Base-by-base conservation (phyloP, 164 flowering plant species). In the Aristolochia contorta region DNA sequence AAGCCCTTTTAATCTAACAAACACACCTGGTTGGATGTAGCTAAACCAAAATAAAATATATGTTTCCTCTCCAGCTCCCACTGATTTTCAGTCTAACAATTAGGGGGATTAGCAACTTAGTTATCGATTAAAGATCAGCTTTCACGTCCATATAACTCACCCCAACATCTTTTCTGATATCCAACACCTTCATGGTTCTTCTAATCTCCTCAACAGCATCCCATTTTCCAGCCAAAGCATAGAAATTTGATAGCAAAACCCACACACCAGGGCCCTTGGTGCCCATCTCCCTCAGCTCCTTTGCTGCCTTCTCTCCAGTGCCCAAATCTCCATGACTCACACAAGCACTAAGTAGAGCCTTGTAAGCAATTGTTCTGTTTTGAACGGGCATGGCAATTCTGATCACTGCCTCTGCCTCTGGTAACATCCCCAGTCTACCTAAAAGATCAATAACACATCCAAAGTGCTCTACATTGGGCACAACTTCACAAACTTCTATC, bases 341-440 rank as follows among this genome's bases (percentile, higher is more conserved):
- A 65, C 75, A 69, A 53, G 77, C 77, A 65, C 72, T 66, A 1
- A 77, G 66, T 21, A 74, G 61, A 56, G 70, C 65, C 45, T 71
- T 71, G 70, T 64, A 71, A 51, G 65, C 66, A 47, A 69, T 41
- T 18, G 65, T 50, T 48, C 58, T 74, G 27, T 69, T 65, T 53
- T 67, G 59, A 4, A 37, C 30, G 27, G 53, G 60, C 61, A 69
- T 60, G 18, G 33, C 24, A 16, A 19, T 21, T 64, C 43, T 52
- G 50, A 72, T 60, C 33, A 77, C 65, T 32, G 57, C 67, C 43
- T 65, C 61, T 46, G 74, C 78, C 20, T 69, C 51, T 58, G 13
- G 49, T 51, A 71, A 57, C 53, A 55, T 61, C 24, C 80, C 78
- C 16, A 64, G 70, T 58, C 72, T 64, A 50, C 74, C 57, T 20